phyloP scores from a whole-genome alignment of 306 rosid species.

The Fagus crenata region DNA sequence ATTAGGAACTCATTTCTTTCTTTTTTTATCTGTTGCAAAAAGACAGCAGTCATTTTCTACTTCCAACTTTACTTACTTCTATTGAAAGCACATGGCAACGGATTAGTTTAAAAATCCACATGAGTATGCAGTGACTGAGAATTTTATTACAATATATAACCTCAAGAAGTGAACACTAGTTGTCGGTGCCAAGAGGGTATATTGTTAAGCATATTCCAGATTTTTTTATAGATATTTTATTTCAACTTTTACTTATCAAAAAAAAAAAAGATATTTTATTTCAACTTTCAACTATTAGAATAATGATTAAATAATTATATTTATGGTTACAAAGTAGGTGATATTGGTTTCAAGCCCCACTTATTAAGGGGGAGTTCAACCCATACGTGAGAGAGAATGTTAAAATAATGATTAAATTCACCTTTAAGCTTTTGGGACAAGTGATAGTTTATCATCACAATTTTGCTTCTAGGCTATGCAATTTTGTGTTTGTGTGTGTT shows the following conservation, averaged over 20 bases:
- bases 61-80: not conserved
- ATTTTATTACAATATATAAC: not conserved
- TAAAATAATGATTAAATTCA: too few relatives aligned
- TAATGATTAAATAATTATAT: too few relatives aligned
- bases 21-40: slow-evolving; percentile 7
- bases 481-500: not conserved
- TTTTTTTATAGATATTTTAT: not conserved
- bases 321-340: too few relatives aligned
- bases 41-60: slow-evolving; percentile 2
- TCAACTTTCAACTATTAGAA: too few relatives aligned
- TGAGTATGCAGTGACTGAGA: not conserved
- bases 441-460: not conserved
- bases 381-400: too few relatives aligned
- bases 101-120: not conserved
- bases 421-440: too few relatives aligned
- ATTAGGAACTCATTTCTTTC: slow-evolving; percentile 11
- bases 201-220: not conserved
- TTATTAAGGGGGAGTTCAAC: too few relatives aligned
- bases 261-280: not conserved
- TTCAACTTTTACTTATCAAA: too few relatives aligned
- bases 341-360: too few relatives aligned
- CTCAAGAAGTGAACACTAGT: not conserved
- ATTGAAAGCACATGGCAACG: slow-evolving; percentile 20
- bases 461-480: not conserved
- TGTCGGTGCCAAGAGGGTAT: slow-evolving; percentile 1